Evolutionary conservation across 2,329 filamentous ascomycete genomes (phyloP).

Genomic region (Scytalidium lignicola): DNA sequence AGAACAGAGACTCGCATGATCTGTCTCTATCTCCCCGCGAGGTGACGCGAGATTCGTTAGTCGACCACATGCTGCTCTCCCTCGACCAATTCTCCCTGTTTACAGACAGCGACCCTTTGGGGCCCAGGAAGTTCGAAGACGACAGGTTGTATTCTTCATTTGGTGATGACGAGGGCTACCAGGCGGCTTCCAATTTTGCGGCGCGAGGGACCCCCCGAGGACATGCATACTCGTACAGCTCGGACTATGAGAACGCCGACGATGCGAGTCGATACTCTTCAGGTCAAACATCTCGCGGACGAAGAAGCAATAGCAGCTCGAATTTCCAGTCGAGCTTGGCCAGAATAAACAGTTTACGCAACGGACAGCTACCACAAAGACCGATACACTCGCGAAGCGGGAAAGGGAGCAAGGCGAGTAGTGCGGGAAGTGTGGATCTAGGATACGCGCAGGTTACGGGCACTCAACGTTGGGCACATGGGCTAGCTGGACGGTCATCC

Average conservation of each 20-base stretch:
- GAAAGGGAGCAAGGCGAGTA: slow-evolving; percentile 69
- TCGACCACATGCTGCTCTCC: slow-evolving; percentile 92
- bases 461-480: slow-evolving; percentile 53
- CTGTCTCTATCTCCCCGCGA: slow-evolving; percentile 72
- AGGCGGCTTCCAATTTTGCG: slow-evolving; percentile 20
- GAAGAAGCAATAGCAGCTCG: slow-evolving; percentile 76
- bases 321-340: slow-evolving; percentile 58
- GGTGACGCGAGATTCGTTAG: slow-evolving; percentile 81
- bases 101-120: slow-evolving; percentile 28
- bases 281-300: slow-evolving; percentile 48
- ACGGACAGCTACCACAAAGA: slow-evolving; percentile 36
- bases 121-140: slow-evolving; percentile 20
- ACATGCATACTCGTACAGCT: slow-evolving; percentile 55
- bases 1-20: slow-evolving; percentile 54
- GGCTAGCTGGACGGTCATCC: slow-evolving; percentile 51
- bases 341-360: slow-evolving; percentile 57
- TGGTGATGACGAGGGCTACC: slow-evolving; percentile 23
- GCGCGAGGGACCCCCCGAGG: slow-evolving; percentile 14
- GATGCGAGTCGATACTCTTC: slow-evolving; percentile 47
- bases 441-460: slow-evolving; percentile 54
- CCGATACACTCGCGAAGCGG: slow-evolving; percentile 49
- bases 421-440: slow-evolving; percentile 60
- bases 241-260: slow-evolving; percentile 52
- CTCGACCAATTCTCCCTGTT: slow-evolving; percentile 74
- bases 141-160: slow-evolving; percentile 23